Evolutionary conservation across 2,329 filamentous ascomycete genomes (phyloP), one percentile per base, ranked within the genome.

Genomic region (Hymenoscyphus scutula): DNA sequence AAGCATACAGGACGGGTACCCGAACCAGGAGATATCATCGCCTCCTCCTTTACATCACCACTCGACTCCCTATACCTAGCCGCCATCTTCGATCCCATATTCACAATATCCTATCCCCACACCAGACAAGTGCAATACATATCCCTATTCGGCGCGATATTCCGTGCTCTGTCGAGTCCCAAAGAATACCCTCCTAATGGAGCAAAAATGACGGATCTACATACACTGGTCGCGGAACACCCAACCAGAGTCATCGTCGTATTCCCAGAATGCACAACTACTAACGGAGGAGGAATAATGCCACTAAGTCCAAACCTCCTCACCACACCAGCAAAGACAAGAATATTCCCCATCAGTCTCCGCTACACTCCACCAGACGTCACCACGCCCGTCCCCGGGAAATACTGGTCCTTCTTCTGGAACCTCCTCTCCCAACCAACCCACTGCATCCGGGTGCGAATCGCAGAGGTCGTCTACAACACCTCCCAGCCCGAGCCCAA

Each of bases 81-180:
- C 64, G 93, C 92, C 66, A 92, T 98, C 72, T 99, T 98, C 80
- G 92, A 97, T 74, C 95, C 95, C 2, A 84, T 99, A 74, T 98
- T 99, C 78, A 96, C 92, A 11, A 81, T 90, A 54, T 91, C 89
- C 0, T 97, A 92, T 75, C 92, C 93, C 0, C 80, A 82, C 64
- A 89, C 87, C 2, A 84, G 86, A 55, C 84, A 87, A 63, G 89
- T 99, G 29, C 86, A 89, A 70, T 89, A 83, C 54, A 85, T 98
- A 55, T 89, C 89, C 3, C 85, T 98, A 5, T 80, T 92, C 53
- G 80, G 86, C 70, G 92, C 93, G 56, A 86, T 96, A 56, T 72
- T 88, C 23, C 86, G 88, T 65, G 90, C 92, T 2, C 88, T 97
- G 58, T 81, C 84, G 3, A 79, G 81, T 1, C 84, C 89, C 0